Percentiles rank a stretch among this genome's conserved stretches.
Evolutionary conservation across 2,329 filamentous ascomycete species (phyloP).

Genomic region (Fusarium scirpi): DNA sequence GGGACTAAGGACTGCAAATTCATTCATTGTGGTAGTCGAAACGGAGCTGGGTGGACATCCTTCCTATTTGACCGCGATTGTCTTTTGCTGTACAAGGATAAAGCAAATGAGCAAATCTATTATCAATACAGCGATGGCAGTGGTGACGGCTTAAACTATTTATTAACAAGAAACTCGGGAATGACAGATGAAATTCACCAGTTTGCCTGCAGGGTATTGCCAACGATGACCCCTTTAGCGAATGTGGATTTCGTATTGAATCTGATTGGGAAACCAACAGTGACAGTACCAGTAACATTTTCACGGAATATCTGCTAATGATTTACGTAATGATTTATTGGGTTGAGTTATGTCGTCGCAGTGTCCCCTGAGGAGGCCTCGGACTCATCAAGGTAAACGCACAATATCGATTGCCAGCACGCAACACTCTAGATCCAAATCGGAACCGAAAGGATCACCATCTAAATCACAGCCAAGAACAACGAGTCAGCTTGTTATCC

Average conservation of each 20-base stretch:
- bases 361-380: background rate
- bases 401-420: accelerated
- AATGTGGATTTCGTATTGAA: too few relatives aligned
- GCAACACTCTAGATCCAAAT: background rate
- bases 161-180: too few relatives aligned
- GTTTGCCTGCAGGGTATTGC: background rate
- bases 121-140: too few relatives aligned
- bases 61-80: background rate
- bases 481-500: background rate
- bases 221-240: background rate
- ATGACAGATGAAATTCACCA: too few relatives aligned
- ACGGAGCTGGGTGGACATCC: background rate
- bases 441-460: background rate
- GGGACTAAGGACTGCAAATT: accelerated
- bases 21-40: background rate
- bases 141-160: too few relatives aligned
- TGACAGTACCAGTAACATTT: background rate
- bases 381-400: background rate
- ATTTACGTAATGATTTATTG: background rate
- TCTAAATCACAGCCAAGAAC: accelerated
- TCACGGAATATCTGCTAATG: accelerated
- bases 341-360: background rate
- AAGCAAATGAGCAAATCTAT: too few relatives aligned
- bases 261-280: accelerated
- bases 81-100: background rate